phyloP scores from a whole-genome alignment of 2,329 filamentous ascomycete species.

The Hypoxylon sp. region DNA sequence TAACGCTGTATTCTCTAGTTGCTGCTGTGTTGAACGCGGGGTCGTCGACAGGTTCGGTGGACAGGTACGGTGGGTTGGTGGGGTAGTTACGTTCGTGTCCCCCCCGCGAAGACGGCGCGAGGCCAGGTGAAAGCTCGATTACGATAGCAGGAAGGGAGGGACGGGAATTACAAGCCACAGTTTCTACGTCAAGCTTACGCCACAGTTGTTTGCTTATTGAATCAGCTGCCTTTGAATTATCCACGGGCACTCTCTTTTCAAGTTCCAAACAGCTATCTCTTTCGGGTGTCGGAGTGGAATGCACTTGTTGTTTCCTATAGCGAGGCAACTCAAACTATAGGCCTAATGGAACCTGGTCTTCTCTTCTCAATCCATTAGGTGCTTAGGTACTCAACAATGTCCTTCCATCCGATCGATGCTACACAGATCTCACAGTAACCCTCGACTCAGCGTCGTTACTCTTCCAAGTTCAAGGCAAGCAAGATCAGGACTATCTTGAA shows the following conservation, averaged over 20 bases:
- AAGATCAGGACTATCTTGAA: neutral
- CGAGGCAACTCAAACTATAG: neutral
- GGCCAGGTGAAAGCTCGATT: neutral
- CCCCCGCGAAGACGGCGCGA: slow-evolving; percentile 21
- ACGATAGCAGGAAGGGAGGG: neutral
- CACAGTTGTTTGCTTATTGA: slow-evolving; percentile 7
- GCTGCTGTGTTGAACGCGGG: slow-evolving; percentile 29
- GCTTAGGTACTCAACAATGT: too few species aligned
- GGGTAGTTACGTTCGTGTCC: slow-evolving; percentile 28
- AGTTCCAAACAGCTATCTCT: too few species aligned
- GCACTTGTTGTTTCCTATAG: too few species aligned
- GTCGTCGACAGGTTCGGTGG: slow-evolving; percentile 23
- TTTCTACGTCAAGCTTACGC: slow-evolving; percentile 12
- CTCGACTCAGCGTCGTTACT: neutral
- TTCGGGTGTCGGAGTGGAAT: too few species aligned
- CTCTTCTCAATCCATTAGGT: too few species aligned
- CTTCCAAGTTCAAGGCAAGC: neutral
- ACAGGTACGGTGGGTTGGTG: slow-evolving; percentile 29
- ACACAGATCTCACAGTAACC: neutral
- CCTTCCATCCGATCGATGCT: slow-evolving; percentile 4
- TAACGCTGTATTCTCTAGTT: slow-evolving; percentile 6
- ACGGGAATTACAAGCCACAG: neutral
- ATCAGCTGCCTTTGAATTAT: neutral
- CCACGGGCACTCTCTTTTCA: too few species aligned
- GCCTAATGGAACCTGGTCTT: too few species aligned